A percentile compares a stretch with the other conserved stretches of the same genome.
Evolutionary conservation across 495 filamentous ascomycete species (phyloP).

Genomic region (Neurospora pannonica): DNA sequence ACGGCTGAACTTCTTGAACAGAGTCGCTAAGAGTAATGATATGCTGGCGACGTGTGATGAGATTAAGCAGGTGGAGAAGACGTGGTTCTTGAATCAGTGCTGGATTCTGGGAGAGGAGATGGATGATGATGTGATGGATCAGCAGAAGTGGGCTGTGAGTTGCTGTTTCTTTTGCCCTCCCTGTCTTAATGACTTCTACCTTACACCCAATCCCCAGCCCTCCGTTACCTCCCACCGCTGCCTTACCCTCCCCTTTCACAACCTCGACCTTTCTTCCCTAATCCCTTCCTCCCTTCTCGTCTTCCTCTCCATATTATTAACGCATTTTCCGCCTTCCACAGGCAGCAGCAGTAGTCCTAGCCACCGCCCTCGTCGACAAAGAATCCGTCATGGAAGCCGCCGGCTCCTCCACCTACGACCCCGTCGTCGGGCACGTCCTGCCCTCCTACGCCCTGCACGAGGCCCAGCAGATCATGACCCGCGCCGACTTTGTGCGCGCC

Average conservation of each 20-base stretch:
- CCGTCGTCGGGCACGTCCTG: conserved; percentile 60
- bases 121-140: conserved; percentile 99
- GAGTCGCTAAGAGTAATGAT: conserved; percentile 70
- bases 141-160: conserved; percentile 86
- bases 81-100: conserved; percentile 91
- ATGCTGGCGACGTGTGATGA: conserved; percentile 68
- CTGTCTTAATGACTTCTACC: too few species aligned
- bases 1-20: conserved; percentile 73
- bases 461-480: conserved; percentile 84
- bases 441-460: conserved; percentile 76
- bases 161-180: too few species aligned
- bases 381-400: conserved; percentile 52
- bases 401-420: conserved; percentile 42
- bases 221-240: too few species aligned
- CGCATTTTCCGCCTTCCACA: conserved; percentile 13
- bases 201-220: too few species aligned
- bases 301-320: background rate
- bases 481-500: conserved; percentile 84
- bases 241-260: too few species aligned
- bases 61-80: conserved; percentile 76
- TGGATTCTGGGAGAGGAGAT: conserved; percentile 87
- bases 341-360: conserved; percentile 89
- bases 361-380: conserved; percentile 75
- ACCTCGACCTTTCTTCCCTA: background rate
- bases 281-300: background rate